Conservation (phyloP, 805 yeast species). For the Candida wancherniae region DNA sequence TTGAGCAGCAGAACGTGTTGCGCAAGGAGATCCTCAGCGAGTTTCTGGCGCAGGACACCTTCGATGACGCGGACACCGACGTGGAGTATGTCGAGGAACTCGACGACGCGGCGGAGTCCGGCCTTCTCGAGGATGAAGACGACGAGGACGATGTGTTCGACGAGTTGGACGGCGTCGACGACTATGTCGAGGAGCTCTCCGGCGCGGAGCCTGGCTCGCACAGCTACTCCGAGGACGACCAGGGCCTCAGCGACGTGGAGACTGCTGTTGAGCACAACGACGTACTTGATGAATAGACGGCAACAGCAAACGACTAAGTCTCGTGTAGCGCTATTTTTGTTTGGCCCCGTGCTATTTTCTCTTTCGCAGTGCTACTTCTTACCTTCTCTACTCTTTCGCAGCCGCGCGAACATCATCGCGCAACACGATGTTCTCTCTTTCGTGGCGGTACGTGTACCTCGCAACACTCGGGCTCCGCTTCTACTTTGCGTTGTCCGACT, state of each 20-base stretch:
- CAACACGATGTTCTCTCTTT: slow-evolving; percentile 5
- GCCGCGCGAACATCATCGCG: not conserved
- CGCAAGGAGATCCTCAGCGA: slow-evolving; percentile 35
- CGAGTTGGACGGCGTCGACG: slow-evolving; percentile 8
- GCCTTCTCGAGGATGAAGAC: slow-evolving; percentile 16
- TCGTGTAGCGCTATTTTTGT: too few relatives aligned
- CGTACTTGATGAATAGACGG: too few relatives aligned
- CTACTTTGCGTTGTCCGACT: slow-evolving; percentile 58
- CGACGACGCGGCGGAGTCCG: slow-evolving; percentile 41
- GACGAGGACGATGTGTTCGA: slow-evolving; percentile 8
- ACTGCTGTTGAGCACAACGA: slow-evolving; percentile 15
- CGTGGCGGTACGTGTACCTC: slow-evolving; percentile 48
- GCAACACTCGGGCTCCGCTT: slow-evolving; percentile 45
- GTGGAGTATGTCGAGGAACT: slow-evolving; percentile 73
- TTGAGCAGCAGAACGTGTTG: slow-evolving; percentile 40
- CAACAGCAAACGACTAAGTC: too few relatives aligned
- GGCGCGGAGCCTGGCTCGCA: slow-evolving; percentile 14
- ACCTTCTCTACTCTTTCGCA: not conserved
- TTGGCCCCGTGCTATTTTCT: too few relatives aligned
- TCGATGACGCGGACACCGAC: slow-evolving; percentile 39
- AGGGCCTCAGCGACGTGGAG: slow-evolving; percentile 18
- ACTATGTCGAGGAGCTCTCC: slow-evolving; percentile 8
- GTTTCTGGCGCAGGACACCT: slow-evolving; percentile 18
- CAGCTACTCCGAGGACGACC: slow-evolving; percentile 16
- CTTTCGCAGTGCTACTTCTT: not conserved